Evolutionary conservation across 2,329 filamentous ascomycete species (phyloP), one percentile per base, ranked within the genome.

Genomic region (Fusarium armeniacum): DNA sequence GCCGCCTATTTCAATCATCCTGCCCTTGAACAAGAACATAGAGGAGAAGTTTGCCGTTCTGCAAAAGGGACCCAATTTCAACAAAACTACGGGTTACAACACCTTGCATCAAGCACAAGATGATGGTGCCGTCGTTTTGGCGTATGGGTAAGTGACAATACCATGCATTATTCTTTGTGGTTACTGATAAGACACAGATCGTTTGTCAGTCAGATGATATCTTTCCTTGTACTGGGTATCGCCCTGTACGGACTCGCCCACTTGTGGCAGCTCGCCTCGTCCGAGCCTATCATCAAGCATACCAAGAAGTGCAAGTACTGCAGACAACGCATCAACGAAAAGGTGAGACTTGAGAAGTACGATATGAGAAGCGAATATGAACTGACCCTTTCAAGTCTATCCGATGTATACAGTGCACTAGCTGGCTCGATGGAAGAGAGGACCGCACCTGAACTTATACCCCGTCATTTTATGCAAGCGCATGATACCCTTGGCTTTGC

Each of bases 41-140:
- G 89, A 91, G 74, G 87, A 92, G 79, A 92, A 92, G 77, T 93
- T 93, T 76, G 87, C 90, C 0, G 86, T 92, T 9, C 78, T 93
- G 30, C 84, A 82, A 38, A 75, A 81, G 0, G 91, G 91, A 0
- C 85, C 87, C 4, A 82, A 86, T 61, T 88, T 84, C 69, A 80
- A 81, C 28, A 73, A 81, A 2, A 79, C 83, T 6, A 77, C 79
- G 20, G 88, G 89, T 4, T 93, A 93, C 79, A 93, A 91, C 73
- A 93, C 91, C 3, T 81, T 92, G 9, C 81, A 87, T 44, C 89
- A 91, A 75, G 91, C 91, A 3, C 84, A 90, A 64, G 85, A 88
- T 6, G 91, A 93, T 69, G 91, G 91, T 3, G 91, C 91, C 3
- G 86, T 93, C 1, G 86, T 93, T 22, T 83, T 93, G 81, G 89